These are phyloP conservation scores for Dendrobium catenatum DNA, from an alignment of 106 monocot species.

Conservation along the genomic window DNA sequence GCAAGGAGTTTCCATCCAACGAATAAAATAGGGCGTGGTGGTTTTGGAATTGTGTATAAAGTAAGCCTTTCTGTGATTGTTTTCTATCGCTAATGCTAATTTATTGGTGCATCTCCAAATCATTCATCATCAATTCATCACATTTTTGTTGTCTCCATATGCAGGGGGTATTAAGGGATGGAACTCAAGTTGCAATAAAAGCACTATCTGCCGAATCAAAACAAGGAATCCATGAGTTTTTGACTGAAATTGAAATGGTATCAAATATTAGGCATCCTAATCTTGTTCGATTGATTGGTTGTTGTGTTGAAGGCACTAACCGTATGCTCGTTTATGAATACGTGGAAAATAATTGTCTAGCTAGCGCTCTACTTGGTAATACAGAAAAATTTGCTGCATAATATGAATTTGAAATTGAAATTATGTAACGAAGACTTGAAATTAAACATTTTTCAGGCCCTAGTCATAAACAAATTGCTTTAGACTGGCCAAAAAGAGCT, in stretches of 20 bases:
- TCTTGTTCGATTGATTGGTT: constrained; percentile 46
- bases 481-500: constrained; percentile 40
- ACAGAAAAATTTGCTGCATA: neutral
- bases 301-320: constrained; percentile 43
- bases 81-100: constrained; percentile 3
- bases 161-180: constrained; percentile 39
- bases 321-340: constrained; percentile 52
- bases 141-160: constrained; percentile 6
- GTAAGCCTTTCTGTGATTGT: constrained; percentile 15
- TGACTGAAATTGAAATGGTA: constrained; percentile 51
- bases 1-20: constrained; percentile 32
- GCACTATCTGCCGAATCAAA: constrained; percentile 51
- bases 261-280: constrained; percentile 50
- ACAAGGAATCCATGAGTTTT: constrained; percentile 50
- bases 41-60: constrained; percentile 48
- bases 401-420: neutral
- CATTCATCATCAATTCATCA: neutral
- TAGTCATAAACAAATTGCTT: constrained; percentile 16
- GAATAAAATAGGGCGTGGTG: constrained; percentile 41
- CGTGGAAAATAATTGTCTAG: constrained; percentile 47
- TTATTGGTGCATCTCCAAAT: neutral
- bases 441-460: constrained; percentile 19
- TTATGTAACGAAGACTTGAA: neutral
- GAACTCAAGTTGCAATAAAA: constrained; percentile 43
- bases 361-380: constrained; percentile 40